phyloP scores from a whole-genome alignment of 768 basidiomycete genomes.

The Kockovaella imperatae region DNA sequence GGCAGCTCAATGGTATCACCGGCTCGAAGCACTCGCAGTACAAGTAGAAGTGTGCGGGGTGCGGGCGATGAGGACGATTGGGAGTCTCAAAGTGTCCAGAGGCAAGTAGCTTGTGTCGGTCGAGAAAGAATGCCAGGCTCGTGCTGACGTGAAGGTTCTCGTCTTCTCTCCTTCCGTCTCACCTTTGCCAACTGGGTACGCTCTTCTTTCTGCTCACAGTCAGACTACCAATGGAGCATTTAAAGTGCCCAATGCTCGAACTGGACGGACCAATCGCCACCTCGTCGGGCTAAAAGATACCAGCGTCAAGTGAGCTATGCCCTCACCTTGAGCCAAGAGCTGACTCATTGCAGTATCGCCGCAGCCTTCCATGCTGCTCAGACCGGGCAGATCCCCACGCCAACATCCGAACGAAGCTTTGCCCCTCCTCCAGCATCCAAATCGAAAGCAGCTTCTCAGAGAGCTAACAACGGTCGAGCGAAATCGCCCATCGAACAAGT shows the following conservation, averaged over 20 bases:
- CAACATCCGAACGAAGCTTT: slow-evolving; percentile 7
- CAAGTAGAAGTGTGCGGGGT: too few relatives aligned
- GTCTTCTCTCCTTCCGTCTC: neutral
- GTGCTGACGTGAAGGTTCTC: neutral
- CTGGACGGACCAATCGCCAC: slow-evolving; percentile 3
- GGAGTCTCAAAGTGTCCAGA: slow-evolving; percentile 26
- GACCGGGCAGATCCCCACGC: slow-evolving; percentile 15
- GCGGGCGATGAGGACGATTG: slow-evolving; percentile 23
- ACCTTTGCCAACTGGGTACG: neutral
- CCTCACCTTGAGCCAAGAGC: neutral
- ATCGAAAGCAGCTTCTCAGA: slow-evolving; percentile 5
- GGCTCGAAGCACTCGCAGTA: slow-evolving; percentile 23
- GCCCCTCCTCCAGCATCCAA: slow-evolving; percentile 9
- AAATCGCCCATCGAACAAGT: slow-evolving; percentile 30
- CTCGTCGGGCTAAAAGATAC: slow-evolving; percentile 24
- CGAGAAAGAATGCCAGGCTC: neutral
- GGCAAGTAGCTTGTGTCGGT: slow-evolving; percentile 12
- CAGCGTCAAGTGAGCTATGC: slow-evolving; percentile 24
- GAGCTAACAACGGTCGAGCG: slow-evolving; percentile 10
- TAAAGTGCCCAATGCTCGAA: slow-evolving; percentile 18
- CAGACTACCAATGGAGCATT: too few relatives aligned
- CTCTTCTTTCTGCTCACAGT: too few relatives aligned
- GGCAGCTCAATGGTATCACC: slow-evolving; percentile 15
- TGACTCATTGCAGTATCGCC: slow-evolving; percentile 18
- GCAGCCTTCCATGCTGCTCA: slow-evolving; percentile 36